Evolutionary conservation across 768 basidiomycete species (phyloP).

Genomic region (Boletus subcaerulescens): DNA sequence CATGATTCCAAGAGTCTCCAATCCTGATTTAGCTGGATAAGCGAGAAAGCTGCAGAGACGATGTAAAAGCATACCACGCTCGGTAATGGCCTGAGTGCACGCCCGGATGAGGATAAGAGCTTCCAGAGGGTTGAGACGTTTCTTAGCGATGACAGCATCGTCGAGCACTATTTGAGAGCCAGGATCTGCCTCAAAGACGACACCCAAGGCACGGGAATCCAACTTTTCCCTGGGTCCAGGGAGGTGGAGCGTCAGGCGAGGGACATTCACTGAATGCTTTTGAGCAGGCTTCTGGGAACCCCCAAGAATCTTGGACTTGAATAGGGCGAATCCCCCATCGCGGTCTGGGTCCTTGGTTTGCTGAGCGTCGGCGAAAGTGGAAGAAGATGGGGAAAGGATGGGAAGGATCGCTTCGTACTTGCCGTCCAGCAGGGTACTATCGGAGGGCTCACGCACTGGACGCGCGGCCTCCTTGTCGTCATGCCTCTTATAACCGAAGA

Average conservation of each 20-base stretch:
- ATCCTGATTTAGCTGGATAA: conserved; percentile 41
- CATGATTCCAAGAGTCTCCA: conserved; percentile 81
- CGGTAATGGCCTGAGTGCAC: conserved; percentile 64
- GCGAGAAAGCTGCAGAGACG: conserved; percentile 4
- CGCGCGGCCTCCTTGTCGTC: conserved; percentile 44
- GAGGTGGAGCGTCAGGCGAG: conserved; percentile 63
- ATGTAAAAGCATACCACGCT: conserved; percentile 49
- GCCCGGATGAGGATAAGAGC: conserved; percentile 61
- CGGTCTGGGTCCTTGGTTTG: conserved; percentile 39
- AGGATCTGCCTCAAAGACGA: conserved; percentile 59
- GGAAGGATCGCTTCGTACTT: conserved; percentile 72
- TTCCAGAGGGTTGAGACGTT: conserved; percentile 59
- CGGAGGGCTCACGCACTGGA: conserved; percentile 35
- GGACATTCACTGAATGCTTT: conserved; percentile 36
- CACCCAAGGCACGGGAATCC: conserved; percentile 47
- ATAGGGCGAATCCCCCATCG: conserved; percentile 47
- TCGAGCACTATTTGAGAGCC: conserved; percentile 45
- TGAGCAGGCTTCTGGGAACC: conserved; percentile 33
- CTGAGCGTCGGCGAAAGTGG: conserved; percentile 15
- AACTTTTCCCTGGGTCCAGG: conserved; percentile 49
- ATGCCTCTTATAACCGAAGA: conserved; percentile 70
- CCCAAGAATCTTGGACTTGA: conserved; percentile 46
- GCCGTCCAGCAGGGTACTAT: conserved; percentile 59
- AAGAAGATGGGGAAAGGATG: conserved; percentile 33
- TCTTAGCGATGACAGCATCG: conserved; percentile 55